Conservation (phyloP, 345 rosid species). For the Heritiera fomes region DNA sequence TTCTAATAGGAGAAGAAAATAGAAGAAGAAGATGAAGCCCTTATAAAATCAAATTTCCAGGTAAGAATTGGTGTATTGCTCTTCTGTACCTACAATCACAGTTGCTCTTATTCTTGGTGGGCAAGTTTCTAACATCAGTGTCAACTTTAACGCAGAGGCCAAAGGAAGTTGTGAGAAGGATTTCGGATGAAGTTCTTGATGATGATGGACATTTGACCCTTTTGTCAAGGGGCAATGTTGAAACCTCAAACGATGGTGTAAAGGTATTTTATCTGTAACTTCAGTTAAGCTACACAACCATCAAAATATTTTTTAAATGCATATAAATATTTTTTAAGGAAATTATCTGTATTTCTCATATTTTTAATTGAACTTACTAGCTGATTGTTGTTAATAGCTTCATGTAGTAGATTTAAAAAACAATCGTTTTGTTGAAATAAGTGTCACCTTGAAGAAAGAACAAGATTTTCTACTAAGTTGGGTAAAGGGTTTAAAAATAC, state of each 20-base stretch:
- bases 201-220: slow-evolving; percentile 37
- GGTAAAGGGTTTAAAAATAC: too few relatives aligned
- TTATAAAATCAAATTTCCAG: slow-evolving; percentile 63
- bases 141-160: slow-evolving; percentile 35
- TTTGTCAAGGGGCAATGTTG: slow-evolving; percentile 27
- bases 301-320: too few relatives aligned
- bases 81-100: neutral
- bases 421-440: too few relatives aligned
- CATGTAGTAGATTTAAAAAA: too few relatives aligned
- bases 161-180: slow-evolving; percentile 55
- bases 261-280: neutral
- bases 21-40: slow-evolving; percentile 80
- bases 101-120: neutral
- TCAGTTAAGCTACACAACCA: too few relatives aligned
- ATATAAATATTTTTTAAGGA: too few relatives aligned
- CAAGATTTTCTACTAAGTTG: too few relatives aligned
- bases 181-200: slow-evolving; percentile 52
- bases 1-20: slow-evolving; percentile 48
- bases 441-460: too few relatives aligned
- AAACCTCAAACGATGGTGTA: slow-evolving; percentile 13
- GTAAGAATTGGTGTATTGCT: slow-evolving; percentile 30
- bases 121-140: slow-evolving; percentile 10
- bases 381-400: too few relatives aligned
- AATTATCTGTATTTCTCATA: too few relatives aligned
- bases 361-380: too few relatives aligned